Percentiles rank a stretch among this genome's conserved stretches.
These are phyloP conservation scores for Parastagonospora nodorum DNA, from an alignment of 2,329 filamentous ascomycete species.

Conservation along the genomic window DNA sequence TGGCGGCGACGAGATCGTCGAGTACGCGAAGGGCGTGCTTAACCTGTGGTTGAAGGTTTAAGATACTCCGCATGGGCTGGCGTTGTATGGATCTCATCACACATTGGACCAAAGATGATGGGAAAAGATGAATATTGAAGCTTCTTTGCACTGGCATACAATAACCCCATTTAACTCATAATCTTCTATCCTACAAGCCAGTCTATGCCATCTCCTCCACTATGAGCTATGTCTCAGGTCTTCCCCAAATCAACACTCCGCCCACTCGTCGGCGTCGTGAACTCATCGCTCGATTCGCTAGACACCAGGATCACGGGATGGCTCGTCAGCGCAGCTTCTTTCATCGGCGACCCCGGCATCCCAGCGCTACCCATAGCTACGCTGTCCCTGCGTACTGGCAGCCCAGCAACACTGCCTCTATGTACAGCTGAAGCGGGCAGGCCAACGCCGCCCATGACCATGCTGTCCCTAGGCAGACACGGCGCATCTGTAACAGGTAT, in stretches of 20 bases:
- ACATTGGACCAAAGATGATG: not conserved
- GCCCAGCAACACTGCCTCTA: too few relatives aligned
- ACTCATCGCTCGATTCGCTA: not conserved
- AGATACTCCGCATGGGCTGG: constrained; percentile 27
- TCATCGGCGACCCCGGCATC: constrained; percentile 1
- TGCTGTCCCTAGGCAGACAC: not conserved
- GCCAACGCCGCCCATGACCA: not conserved
- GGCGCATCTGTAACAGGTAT: not conserved
- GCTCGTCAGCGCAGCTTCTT: constrained; percentile 11
- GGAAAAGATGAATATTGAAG: constrained; percentile 3
- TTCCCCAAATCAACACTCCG: not conserved
- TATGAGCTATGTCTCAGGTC: not conserved
- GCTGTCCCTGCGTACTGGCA: not conserved
- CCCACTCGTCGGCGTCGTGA: constrained; percentile 4
- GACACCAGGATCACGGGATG: constrained; percentile 6
- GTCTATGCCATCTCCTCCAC: not conserved
- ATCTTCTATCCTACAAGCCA: constrained; percentile 7
- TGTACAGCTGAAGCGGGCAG: not conserved
- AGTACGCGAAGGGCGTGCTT: constrained; percentile 77
- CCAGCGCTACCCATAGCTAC: not conserved
- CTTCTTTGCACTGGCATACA: constrained; percentile 8
- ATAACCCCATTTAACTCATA: constrained; percentile 16
- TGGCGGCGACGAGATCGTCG: constrained; percentile 91
- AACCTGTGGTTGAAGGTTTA: constrained; percentile 57
- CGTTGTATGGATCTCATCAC: constrained; percentile 21